These are phyloP conservation scores for Phytopythium helicoides DNA, from an alignment of 352 stramenopile species.

Conservation along the genomic window DNA sequence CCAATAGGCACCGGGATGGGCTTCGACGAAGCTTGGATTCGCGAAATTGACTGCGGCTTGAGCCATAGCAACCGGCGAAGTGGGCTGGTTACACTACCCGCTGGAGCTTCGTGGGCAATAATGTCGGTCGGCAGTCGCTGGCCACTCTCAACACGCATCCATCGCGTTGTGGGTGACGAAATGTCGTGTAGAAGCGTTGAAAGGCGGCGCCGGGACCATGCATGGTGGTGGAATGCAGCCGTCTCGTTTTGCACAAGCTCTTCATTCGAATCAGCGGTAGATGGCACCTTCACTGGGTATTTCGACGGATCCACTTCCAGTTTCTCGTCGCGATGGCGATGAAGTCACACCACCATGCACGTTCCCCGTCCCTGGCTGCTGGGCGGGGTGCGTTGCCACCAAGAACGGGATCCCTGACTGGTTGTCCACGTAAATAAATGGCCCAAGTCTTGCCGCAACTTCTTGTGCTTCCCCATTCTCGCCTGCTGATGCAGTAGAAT, in stretches of 20 bases:
- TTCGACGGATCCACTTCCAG: slow-evolving; percentile 39
- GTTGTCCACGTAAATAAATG: slow-evolving; percentile 87
- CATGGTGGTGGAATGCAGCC: slow-evolving; percentile 44
- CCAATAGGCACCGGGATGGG: slow-evolving; percentile 84
- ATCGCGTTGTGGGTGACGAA: slow-evolving; percentile 64
- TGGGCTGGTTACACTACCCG: slow-evolving; percentile 76
- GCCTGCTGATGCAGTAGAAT: slow-evolving; percentile 25
- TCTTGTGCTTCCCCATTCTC: slow-evolving; percentile 13
- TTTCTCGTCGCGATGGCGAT: slow-evolving; percentile 5
- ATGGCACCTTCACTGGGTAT: slow-evolving; percentile 51
- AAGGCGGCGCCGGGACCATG: slow-evolving; percentile 63
- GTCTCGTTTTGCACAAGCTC: slow-evolving; percentile 43
- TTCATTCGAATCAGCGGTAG: slow-evolving; percentile 28
- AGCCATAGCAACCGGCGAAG: slow-evolving; percentile 75
- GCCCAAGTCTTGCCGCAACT: slow-evolving; percentile 51
- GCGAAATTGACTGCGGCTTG: slow-evolving; percentile 57
- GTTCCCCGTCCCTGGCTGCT: neutral
- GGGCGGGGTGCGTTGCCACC: slow-evolving; percentile 56
- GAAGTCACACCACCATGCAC: slow-evolving; percentile 6
- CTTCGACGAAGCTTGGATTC: slow-evolving; percentile 41
- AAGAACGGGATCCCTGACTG: slow-evolving; percentile 82
- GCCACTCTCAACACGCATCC: slow-evolving; percentile 63
- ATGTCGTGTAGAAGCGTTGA: slow-evolving; percentile 76
- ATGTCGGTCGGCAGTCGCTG: slow-evolving; percentile 72
- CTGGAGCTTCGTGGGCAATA: slow-evolving; percentile 77